Base-by-base conservation (phyloP, 2,329 filamentous ascomycete species). In the Neofusicoccum umdonicola region DNA sequence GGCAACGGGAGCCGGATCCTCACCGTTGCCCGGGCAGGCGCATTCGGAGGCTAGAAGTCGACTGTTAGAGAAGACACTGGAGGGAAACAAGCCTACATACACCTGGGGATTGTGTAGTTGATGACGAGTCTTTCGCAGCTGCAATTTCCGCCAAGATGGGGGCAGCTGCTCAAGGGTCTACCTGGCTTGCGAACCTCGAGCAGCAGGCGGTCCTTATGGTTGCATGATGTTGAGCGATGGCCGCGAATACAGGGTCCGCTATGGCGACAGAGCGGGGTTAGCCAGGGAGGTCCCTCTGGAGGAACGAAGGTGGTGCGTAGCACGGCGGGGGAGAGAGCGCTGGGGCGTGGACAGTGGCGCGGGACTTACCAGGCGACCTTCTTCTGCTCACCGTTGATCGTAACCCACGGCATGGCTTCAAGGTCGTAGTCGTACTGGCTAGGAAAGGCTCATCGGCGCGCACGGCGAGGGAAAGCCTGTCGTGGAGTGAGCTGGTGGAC, bases 161-260 rank as follows among this genome's bases (percentile, higher is more conserved):
- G 88, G 71, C 89, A 91, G 62, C 85, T 84, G 74, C 88, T 90
- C 63, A 91, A 77, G 8, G 89, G 89, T 57, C 89, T 83, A 17
- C 89, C 89, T 15, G 89, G 89, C 71, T 91, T 91, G 67, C 88
- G 85, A 15, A 92, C 89, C 22, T 87, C 87, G 3, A 90, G 81
- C 82, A 91, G 87, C 39, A 90, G 79, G 65, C 89, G 85, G 70
- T 90, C 88, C 68, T 83, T 82, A 66, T 92, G 89, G 54, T 85
- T 88, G 76, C 89, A 92, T 80, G 90, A 90, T 61, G 89, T 90
- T 35, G 89, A 91, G 70, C 89, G 87, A 76, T 92, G 89, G 64
- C 89, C 89, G 71, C 89, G 87, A 70, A 91, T 91, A 74, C 89
- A 91, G 72, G 89, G 88, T 81, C 87, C 87, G 77, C 89, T 91